Conservation (phyloP, 179 eudicot genomes). For the Camellia oleifera region DNA sequence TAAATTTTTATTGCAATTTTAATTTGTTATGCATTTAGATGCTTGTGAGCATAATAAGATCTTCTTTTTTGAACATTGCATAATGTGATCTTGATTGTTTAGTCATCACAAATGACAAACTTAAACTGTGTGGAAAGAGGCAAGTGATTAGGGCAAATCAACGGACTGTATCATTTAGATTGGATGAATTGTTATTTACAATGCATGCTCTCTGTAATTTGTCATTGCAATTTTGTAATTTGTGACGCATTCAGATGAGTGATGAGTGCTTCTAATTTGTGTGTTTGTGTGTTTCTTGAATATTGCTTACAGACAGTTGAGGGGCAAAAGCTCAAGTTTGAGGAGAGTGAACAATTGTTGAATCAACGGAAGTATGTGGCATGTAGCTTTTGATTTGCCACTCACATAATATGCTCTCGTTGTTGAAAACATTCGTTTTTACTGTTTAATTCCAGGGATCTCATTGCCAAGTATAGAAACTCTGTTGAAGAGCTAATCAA, state of each 20-base stretch:
- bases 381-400: slow-evolving; percentile 6
- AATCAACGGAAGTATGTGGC: slow-evolving; percentile 55
- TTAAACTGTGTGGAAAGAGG: no score
- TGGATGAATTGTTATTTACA: not conserved
- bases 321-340: slow-evolving; percentile 69
- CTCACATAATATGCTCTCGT: not conserved
- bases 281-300: slow-evolving; percentile 5
- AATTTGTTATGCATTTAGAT: not conserved
- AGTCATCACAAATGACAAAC: no score
- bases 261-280: not conserved
- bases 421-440: slow-evolving; percentile 9
- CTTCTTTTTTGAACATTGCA: not conserved
- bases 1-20: not conserved
- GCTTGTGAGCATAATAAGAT: no score
- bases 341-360: slow-evolving; percentile 66
- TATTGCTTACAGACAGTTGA: slow-evolving; percentile 68
- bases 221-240: not conserved
- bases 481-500: slow-evolving; percentile 71
- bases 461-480: slow-evolving; percentile 59
- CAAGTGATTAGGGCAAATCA: no score
- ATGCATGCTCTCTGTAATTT: no score
- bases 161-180: not conserved
- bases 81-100: not conserved
- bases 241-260: not conserved
- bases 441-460: slow-evolving; percentile 53